Percentiles rank a stretch among this genome's conserved stretches.
Conservation (phyloP, 2,329 filamentous ascomycete genomes). For the Aspergillus proliferans region DNA sequence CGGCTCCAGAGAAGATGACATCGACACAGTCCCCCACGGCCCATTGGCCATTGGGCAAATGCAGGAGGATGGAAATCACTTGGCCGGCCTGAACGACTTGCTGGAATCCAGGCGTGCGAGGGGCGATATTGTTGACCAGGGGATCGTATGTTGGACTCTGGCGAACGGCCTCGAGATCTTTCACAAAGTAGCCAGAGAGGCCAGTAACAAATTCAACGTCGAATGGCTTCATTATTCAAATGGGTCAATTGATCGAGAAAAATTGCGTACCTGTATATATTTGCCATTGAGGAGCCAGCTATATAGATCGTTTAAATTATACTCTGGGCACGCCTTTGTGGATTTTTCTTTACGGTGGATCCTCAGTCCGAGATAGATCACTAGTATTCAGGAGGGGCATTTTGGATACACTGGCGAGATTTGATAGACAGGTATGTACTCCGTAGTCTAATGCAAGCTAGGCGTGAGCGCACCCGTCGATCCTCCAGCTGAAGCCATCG, state of each 20-base stretch:
- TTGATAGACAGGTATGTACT: too few species aligned
- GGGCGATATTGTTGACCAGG: conserved; percentile 6
- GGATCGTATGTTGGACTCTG: conserved; percentile 11
- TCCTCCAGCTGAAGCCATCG: too few species aligned
- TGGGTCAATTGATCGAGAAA: background rate
- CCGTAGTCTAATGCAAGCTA: too few species aligned
- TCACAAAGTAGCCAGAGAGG: conserved; percentile 14
- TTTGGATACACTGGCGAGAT: too few species aligned
- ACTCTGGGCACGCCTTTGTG: too few species aligned
- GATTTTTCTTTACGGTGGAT: background rate
- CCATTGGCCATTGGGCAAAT: conserved; percentile 7
- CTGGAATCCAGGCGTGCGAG: conserved; percentile 11
- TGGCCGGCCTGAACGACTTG: conserved; percentile 11
- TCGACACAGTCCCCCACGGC: conserved; percentile 15
- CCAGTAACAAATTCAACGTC: conserved; percentile 13
- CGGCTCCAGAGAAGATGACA: conserved; percentile 16
- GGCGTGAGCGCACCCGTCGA: too few species aligned
- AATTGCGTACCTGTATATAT: background rate
- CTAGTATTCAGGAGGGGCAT: background rate
- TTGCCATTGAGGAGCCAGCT: background rate
- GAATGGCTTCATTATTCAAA: background rate
- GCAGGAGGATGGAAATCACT: conserved; percentile 11
- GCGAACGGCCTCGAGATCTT: conserved; percentile 13
- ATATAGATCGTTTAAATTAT: background rate
- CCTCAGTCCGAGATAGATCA: background rate